Evolutionary conservation across 2,329 filamentous ascomycete genomes (phyloP).

Genomic region (Neurospora sp.): DNA sequence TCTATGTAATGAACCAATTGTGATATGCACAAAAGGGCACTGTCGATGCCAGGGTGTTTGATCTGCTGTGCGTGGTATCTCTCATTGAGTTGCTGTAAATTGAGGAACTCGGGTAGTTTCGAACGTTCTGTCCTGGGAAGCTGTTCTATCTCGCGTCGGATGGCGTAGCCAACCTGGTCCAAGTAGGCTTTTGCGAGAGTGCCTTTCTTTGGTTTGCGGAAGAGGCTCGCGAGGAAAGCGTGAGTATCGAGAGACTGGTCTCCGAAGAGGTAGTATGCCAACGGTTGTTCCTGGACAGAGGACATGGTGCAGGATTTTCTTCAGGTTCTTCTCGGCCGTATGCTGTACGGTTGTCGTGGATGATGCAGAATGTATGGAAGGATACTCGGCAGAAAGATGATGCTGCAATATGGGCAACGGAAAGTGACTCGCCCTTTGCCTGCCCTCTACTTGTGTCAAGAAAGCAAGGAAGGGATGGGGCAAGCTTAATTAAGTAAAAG

Average conservation of each 20-base stretch:
- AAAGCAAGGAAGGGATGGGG: background rate
- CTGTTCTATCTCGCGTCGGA: conserved; percentile 50
- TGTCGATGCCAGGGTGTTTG: conserved; percentile 55
- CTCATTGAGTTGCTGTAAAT: conserved; percentile 55
- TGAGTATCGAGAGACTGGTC: conserved; percentile 63
- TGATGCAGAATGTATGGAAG: background rate
- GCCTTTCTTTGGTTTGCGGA: conserved; percentile 34
- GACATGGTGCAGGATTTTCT: background rate
- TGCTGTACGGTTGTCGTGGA: background rate
- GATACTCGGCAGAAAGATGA: background rate
- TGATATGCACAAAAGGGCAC: conserved; percentile 52
- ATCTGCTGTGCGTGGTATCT: conserved; percentile 46
- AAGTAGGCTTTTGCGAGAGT: conserved; percentile 53
- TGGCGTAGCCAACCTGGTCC: conserved; percentile 44
- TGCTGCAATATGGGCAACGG: background rate
- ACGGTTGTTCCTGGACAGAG: conserved; percentile 8
- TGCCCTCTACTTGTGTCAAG: background rate
- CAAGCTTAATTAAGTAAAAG: background rate
- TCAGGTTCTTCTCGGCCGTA: background rate
- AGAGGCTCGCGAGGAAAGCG: conserved; percentile 48
- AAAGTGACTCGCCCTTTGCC: background rate
- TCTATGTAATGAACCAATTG: conserved; percentile 63
- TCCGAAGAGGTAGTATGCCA: conserved; percentile 56
- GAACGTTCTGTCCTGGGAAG: conserved; percentile 48
- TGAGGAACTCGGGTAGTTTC: conserved; percentile 52